Evolutionary conservation across 2,329 filamentous ascomycete genomes (phyloP).

Genomic region (Drechslera avenae): DNA sequence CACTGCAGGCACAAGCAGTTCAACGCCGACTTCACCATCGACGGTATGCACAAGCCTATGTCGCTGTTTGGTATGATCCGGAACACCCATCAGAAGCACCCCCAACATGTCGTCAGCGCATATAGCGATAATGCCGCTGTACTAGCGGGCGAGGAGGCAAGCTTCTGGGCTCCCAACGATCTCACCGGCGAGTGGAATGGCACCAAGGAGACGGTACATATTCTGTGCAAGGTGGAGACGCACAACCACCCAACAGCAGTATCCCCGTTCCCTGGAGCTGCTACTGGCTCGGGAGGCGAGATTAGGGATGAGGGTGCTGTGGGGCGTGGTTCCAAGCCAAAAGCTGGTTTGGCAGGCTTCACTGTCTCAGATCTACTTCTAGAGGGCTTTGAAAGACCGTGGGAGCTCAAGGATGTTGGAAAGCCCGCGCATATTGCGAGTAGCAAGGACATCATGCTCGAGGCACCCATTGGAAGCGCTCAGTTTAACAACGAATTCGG

Average conservation of each 20-base stretch:
- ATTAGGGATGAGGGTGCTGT: slow-evolving; percentile 96
- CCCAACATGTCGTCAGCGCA: slow-evolving; percentile 85
- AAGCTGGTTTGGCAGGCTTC: slow-evolving; percentile 89
- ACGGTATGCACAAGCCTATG: slow-evolving; percentile 77
- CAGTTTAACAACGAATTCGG: slow-evolving; percentile 99
- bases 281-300: slow-evolving; percentile 93
- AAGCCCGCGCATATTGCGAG: slow-evolving; percentile 91
- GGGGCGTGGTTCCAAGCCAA: slow-evolving; percentile 87
- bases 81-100: slow-evolving; percentile 82
- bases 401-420: slow-evolving; percentile 84
- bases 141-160: slow-evolving; percentile 71
- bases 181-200: slow-evolving; percentile 86
- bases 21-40: slow-evolving; percentile 95
- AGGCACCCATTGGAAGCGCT: slow-evolving; percentile 92
- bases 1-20: slow-evolving; percentile 91
- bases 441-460: slow-evolving; percentile 95
- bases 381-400: slow-evolving; percentile 79
- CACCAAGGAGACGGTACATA: slow-evolving; percentile 83
- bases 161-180: slow-evolving; percentile 87
- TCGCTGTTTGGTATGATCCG: slow-evolving; percentile 95
- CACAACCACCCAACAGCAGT: slow-evolving; percentile 98
- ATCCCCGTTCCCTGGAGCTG: slow-evolving; percentile 89
- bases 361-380: slow-evolving; percentile 94
- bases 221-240: slow-evolving; percentile 93
- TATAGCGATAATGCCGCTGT: slow-evolving; percentile 99